These are phyloP conservation scores for Kwoniella pini DNA, from an alignment of 768 basidiomycete genomes.

Conservation along the genomic window DNA sequence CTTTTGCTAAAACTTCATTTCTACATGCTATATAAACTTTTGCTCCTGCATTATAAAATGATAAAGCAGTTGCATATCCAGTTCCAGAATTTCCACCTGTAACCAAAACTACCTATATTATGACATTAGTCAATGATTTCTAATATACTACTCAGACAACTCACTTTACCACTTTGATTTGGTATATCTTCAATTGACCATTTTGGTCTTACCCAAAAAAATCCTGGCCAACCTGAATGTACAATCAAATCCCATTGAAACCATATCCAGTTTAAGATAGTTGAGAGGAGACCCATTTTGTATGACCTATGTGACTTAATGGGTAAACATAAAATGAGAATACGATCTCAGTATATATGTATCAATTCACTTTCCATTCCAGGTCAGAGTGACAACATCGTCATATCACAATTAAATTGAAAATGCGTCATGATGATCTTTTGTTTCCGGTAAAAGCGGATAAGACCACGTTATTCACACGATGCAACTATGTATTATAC, in stretches of 20 bases:
- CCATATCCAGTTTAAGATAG: constrained; percentile 9
- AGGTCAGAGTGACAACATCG: no score
- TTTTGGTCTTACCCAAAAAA: constrained; percentile 41
- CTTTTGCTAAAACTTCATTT: constrained; percentile 23
- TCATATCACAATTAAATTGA: no score
- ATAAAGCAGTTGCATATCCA: constrained; percentile 36
- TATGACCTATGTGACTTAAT: no score
- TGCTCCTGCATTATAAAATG: constrained; percentile 39
- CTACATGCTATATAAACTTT: constrained; percentile 46
- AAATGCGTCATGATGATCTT: neutral
- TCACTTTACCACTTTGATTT: constrained; percentile 44
- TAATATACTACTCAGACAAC: no score
- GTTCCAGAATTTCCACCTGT: constrained; percentile 47
- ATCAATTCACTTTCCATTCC: no score
- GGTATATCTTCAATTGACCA: constrained; percentile 36
- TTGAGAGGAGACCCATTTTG: constrained; percentile 11
- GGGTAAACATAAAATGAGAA: no score
- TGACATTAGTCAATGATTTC: no score
- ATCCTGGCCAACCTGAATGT: constrained; percentile 29
- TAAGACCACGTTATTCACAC: no score
- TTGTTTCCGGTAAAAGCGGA: neutral
- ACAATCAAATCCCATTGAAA: constrained; percentile 22
- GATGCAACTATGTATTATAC: no score
- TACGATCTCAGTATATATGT: no score
- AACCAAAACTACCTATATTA: constrained; percentile 39